Base-by-base conservation (phyloP, 441 rosid species). In the Pelargonium cotyledonis region DNA sequence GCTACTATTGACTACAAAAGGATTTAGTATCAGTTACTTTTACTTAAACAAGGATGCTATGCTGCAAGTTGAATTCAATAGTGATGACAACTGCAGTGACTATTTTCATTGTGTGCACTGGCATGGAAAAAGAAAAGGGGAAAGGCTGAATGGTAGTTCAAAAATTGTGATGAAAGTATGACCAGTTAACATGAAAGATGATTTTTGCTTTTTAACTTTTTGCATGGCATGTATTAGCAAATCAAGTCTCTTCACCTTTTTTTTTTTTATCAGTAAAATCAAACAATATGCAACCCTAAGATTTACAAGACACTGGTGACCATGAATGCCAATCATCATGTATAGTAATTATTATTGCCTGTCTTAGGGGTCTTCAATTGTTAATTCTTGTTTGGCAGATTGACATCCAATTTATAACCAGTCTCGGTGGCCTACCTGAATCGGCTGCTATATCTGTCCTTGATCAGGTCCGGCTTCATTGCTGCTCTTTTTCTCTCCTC, bases 391-490 rank as follows among this genome's bases (percentile, higher is more conserved):
- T 64, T 38, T 38, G 19, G 49, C 47, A 64, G 66, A 35, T 64
- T 64, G 66, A 64, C 47, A 64, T 64, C 66, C 40, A 64, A 64
- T 64, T 35, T 23, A 35, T 64, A 64, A 35, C 66, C 21, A 64
- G 66, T 16, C 66, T 64, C 66, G 35, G 47, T 10, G 49, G 38
- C 21, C 66, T 64, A 64, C 66, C 66, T 8, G 47, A 64, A 41
- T 38, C 66, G 47, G 47, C 66, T 64, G 66, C 66, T 18, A 64
- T 64, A 64, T 64, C 44, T 40, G 47, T 64, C 49, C 66, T 64
- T 40, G 66, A 64, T 64, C 66, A 64, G 66, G 66, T 64, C 47
- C 43, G 8, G 47, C 26, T n/a, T 6, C 8, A 14, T 15, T 29
- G 8, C 26, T n/a, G 40, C 47, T 38, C 44, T 10, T 63, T 16